These are phyloP conservation scores for Rubus parviflorus DNA, from an alignment of 306 rosid species.

Conservation along the genomic window DNA sequence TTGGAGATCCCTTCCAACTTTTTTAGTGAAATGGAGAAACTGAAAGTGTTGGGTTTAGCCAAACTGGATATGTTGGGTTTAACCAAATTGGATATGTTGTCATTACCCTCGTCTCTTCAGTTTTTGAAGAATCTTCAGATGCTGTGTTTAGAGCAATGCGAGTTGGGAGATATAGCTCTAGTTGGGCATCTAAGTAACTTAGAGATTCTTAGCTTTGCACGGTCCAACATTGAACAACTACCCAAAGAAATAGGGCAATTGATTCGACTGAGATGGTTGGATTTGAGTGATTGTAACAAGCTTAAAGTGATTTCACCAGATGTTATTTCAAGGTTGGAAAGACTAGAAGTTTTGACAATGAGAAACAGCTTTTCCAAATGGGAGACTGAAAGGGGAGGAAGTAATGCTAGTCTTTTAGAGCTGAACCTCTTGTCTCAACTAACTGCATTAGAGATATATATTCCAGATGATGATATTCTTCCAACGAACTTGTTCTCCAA, in stretches of 20 bases:
- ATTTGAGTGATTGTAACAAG: not conserved
- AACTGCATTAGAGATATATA: not conserved
- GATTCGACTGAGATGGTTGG: not conserved
- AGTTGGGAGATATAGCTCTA: not conserved
- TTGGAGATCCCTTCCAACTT: no score
- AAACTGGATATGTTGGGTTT: no score
- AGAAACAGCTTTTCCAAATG: not conserved
- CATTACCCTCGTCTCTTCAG: not conserved
- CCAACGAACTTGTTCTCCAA: not conserved
- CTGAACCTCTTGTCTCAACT: not conserved
- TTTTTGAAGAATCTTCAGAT: not conserved
- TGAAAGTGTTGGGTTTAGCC: not conserved
- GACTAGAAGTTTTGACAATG: not conserved
- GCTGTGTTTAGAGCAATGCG: not conserved
- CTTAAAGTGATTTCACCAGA: not conserved
- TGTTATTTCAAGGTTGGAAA: not conserved
- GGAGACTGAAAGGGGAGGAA: not conserved
- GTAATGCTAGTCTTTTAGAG: slow-evolving; percentile 16
- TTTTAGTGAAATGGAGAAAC: not conserved
- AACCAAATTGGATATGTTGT: no score
- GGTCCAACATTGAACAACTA: not conserved
- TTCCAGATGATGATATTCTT: not conserved
- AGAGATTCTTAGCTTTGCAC: not conserved
- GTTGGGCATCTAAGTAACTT: not conserved
- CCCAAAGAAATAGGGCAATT: not conserved